Conservation (phyloP, 257 asterid genomes). For the Cruciata laevipes region DNA sequence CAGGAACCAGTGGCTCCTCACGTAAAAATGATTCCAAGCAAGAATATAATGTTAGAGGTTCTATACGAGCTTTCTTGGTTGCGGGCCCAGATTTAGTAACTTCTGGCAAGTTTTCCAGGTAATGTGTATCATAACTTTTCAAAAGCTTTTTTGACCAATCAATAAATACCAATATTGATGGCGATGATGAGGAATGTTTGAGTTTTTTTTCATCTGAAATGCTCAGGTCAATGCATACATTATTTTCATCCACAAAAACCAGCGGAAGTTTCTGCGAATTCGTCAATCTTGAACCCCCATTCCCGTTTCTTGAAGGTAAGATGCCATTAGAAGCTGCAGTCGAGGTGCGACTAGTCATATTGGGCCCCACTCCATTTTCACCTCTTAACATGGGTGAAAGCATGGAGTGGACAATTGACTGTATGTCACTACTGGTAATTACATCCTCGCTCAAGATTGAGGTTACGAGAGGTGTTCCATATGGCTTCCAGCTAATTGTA, state of each 20-base stretch:
- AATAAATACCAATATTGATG: slow-evolving; percentile 83
- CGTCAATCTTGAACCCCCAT: slow-evolving; percentile 39
- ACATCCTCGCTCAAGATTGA: slow-evolving; percentile 81
- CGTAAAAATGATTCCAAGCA: slow-evolving; percentile 97
- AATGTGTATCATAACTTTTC: slow-evolving; percentile 71
- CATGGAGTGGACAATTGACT: slow-evolving; percentile 73
- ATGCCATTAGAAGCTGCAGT: slow-evolving; percentile 32
- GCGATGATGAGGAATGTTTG: slow-evolving; percentile 77
- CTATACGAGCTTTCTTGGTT: slow-evolving; percentile 88
- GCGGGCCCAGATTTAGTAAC: slow-evolving; percentile 71
- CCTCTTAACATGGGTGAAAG: slow-evolving; percentile 76
- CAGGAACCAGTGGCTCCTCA: slow-evolving; percentile 99
- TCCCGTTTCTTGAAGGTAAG: slow-evolving; percentile 36
- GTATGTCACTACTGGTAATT: slow-evolving; percentile 73
- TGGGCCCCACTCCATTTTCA: slow-evolving; percentile 26
- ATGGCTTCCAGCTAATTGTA: slow-evolving; percentile 81
- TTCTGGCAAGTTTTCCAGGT: slow-evolving; percentile 81
- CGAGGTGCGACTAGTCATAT: slow-evolving; percentile 31
- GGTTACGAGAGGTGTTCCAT: slow-evolving; percentile 97
- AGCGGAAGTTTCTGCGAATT: slow-evolving; percentile 66
- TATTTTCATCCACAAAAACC: slow-evolving; percentile 94
- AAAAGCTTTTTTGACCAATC: slow-evolving; percentile 98
- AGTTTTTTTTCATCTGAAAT: slow-evolving; percentile 86
- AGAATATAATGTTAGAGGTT: slow-evolving; percentile 92
- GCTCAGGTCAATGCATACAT: slow-evolving; percentile 83